A percentile compares a stretch with the other conserved stretches of the same genome.
Evolutionary conservation across 768 basidiomycete species (phyloP).

Genomic region (Lentinus brumalis): DNA sequence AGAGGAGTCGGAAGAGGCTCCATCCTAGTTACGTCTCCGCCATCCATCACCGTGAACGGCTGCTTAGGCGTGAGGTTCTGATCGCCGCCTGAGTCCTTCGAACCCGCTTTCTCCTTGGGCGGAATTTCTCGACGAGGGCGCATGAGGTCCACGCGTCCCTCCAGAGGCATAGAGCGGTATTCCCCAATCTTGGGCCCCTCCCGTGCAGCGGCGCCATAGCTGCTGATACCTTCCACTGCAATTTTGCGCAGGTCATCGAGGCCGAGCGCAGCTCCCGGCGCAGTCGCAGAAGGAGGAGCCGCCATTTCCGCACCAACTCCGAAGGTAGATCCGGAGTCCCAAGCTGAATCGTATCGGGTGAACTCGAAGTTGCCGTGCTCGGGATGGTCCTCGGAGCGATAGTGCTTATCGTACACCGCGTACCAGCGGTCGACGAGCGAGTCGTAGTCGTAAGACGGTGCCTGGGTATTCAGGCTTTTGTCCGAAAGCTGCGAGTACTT

Average conservation of each 20-base stretch:
- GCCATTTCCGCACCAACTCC: conserved; percentile 36
- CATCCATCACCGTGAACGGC: conserved; percentile 11
- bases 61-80: conserved; percentile 21
- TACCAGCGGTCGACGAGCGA: conserved; percentile 91
- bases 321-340: conserved; percentile 52
- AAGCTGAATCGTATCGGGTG: conserved; percentile 69
- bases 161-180: conserved; percentile 81
- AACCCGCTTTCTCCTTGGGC: conserved; percentile 1
- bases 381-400: conserved; percentile 57
- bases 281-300: conserved; percentile 24
- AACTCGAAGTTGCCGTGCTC: conserved; percentile 58
- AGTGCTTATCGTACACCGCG: conserved; percentile 85
- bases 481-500: conserved; percentile 32
- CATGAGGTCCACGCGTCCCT: conserved; percentile 88
- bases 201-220: conserved; percentile 12
- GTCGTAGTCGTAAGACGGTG: conserved; percentile 66
- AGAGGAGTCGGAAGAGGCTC: conserved; percentile 62
- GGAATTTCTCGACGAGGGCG: conserved; percentile 43
- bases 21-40: conserved; percentile 37
- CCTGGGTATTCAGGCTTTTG: conserved; percentile 17
- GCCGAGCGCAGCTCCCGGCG: conserved; percentile 43
- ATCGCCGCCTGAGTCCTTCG: conserved; percentile 5
- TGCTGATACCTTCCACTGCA: conserved; percentile 57
- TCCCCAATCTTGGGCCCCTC: conserved; percentile 55
- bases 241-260: conserved; percentile 67